Evolutionary conservation across 768 basidiomycete species (phyloP).

Genomic region (Boletus rubescentipes): DNA sequence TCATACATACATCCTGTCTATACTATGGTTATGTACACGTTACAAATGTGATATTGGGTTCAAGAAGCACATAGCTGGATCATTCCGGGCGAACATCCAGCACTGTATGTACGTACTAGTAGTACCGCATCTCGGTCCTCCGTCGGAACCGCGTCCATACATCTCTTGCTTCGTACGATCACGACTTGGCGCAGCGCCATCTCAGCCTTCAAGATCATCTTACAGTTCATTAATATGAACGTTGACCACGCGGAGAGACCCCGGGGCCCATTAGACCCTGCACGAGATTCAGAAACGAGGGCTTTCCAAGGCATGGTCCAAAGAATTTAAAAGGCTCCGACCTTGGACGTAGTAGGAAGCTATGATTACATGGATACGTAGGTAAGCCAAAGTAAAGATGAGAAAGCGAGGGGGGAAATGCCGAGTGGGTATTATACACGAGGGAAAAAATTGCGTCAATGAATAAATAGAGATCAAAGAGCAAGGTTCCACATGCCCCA

Average conservation of each 20-base stretch:
- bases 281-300: no score
- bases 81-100: no score
- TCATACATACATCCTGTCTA: background rate
- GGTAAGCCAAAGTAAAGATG: background rate
- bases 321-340: background rate
- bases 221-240: constrained; percentile 9
- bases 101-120: no score
- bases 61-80: no score
- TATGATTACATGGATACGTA: background rate
- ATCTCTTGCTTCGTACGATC: background rate
- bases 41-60: background rate
- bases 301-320: background rate
- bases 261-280: no score
- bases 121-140: background rate
- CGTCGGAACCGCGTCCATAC: background rate
- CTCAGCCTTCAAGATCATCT: background rate
- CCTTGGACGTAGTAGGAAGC: background rate
- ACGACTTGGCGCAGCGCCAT: background rate
- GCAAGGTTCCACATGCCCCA: constrained; percentile 4
- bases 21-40: background rate
- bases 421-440: constrained; percentile 14
- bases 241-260: background rate
- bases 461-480: constrained; percentile 22
- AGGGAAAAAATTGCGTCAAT: constrained; percentile 9
- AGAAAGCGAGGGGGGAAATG: background rate